Percentiles rank a stretch among this genome's conserved stretches.
Evolutionary conservation across 148 eudicot genomes (phyloP).

Genomic region (Gaultheria prostrata): DNA sequence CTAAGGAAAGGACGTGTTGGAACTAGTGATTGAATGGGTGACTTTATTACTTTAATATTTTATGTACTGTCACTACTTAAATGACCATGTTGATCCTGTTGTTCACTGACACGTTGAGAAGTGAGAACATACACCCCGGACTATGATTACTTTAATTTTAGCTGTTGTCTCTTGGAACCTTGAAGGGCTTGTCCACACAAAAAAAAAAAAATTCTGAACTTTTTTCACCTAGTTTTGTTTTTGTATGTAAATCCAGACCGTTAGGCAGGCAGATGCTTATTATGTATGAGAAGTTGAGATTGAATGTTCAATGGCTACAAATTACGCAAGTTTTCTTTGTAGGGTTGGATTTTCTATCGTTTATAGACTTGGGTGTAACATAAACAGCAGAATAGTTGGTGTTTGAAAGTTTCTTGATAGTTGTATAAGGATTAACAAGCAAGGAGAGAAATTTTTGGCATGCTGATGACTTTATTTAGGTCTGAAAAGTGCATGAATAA

Average conservation of each 20-base stretch:
- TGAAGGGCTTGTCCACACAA: not conserved
- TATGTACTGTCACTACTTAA: not conserved
- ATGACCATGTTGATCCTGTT: not conserved
- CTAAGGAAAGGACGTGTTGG: not conserved
- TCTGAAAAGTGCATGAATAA: conserved; percentile 1
- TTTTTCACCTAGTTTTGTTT: not conserved
- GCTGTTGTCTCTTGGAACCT: not conserved
- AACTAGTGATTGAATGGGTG: not conserved
- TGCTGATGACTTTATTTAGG: not conserved
- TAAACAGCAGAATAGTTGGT: no score
- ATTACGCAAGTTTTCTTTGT: not conserved
- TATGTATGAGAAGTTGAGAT: not conserved
- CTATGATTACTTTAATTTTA: not conserved
- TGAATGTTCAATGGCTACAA: not conserved
- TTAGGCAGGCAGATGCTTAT: not conserved
- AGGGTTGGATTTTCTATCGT: not conserved
- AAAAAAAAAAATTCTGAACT: not conserved
- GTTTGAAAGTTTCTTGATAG: not conserved
- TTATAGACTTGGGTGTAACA: not conserved
- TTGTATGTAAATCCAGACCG: not conserved
- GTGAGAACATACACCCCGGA: not conserved
- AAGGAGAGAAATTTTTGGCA: not conserved
- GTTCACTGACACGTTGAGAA: not conserved
- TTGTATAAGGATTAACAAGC: not conserved
- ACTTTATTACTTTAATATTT: not conserved